A percentile compares a stretch with the other conserved stretches of the same genome.
phyloP scores from a whole-genome alignment of 108 stramenopile genomes.

The Chaetoceros muelleri region DNA sequence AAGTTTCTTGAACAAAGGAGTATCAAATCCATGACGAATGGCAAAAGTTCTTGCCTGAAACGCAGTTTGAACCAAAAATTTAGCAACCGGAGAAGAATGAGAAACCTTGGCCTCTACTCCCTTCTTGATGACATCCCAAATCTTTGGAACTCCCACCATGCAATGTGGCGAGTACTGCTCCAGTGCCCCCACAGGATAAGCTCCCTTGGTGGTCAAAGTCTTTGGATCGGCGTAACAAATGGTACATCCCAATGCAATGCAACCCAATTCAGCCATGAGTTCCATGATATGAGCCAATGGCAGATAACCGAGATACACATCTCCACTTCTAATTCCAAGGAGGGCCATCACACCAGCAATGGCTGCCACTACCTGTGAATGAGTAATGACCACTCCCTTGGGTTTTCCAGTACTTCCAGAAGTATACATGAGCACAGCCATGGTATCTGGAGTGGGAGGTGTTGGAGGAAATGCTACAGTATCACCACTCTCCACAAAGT shows the following conservation, averaged over 20 bases:
- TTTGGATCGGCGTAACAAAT: slow-evolving; percentile 84
- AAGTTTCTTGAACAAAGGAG: slow-evolving; percentile 78
- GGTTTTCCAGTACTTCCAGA: slow-evolving; percentile 87
- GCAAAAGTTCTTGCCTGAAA: slow-evolving; percentile 55
- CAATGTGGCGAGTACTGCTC: slow-evolving; percentile 74
- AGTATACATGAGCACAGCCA: slow-evolving; percentile 96
- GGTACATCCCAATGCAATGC: slow-evolving; percentile 40
- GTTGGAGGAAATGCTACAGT: slow-evolving; percentile 45
- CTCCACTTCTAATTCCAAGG: slow-evolving; percentile 17
- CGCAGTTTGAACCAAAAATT: slow-evolving; percentile 59
- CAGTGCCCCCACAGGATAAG: slow-evolving; percentile 76
- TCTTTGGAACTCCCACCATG: slow-evolving; percentile 87
- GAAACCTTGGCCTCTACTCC: slow-evolving; percentile 76
- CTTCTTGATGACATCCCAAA: slow-evolving; percentile 93
- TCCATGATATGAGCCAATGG: slow-evolving; percentile 86
- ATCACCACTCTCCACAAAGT: slow-evolving; percentile 68
- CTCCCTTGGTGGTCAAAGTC: slow-evolving; percentile 64
- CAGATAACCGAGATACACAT: slow-evolving; percentile 32
- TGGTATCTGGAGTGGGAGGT: slow-evolving; percentile 65
- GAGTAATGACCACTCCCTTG: slow-evolving; percentile 94
- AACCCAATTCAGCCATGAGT: slow-evolving; percentile 70
- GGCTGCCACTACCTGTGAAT: slow-evolving; percentile 68
- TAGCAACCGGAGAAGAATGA: slow-evolving; percentile 40
- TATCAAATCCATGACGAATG: slow-evolving; percentile 61
- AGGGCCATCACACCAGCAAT: slow-evolving; percentile 24